phyloP scores from a whole-genome alignment of 768 basidiomycete species.

The Suillus sp. region DNA sequence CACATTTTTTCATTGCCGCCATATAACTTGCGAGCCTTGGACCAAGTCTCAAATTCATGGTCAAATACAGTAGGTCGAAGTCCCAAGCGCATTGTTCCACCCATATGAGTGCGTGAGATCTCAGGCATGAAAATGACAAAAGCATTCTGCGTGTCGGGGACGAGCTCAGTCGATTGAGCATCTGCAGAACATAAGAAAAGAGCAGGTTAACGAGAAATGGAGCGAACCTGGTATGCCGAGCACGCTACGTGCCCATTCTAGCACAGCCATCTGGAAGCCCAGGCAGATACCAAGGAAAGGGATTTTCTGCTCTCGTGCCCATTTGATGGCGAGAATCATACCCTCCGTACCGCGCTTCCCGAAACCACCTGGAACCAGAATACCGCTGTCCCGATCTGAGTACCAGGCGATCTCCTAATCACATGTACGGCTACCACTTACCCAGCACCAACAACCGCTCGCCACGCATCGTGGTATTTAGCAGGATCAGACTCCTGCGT shows the following conservation, averaged over 20 bases:
- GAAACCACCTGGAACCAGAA: conserved; percentile 97
- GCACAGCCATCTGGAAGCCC: conserved; percentile 95
- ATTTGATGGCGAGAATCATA: conserved; percentile 98
- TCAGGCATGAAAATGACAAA: conserved; percentile 98
- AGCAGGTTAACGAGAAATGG: neutral
- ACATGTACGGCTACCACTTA: conserved; percentile 37
- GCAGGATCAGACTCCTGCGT: conserved; percentile 80
- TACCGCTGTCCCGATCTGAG: conserved; percentile 58
- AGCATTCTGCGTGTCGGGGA: conserved; percentile 59
- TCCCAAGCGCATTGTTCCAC: conserved; percentile 99
- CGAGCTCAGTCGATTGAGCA: conserved; percentile 87
- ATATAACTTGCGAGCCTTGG: conserved; percentile 76
- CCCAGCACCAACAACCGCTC: conserved; percentile 87
- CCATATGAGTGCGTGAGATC: conserved; percentile 96
- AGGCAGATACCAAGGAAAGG: conserved; percentile 97
- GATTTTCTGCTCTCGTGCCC: conserved; percentile 91
- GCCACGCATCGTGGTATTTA: conserved; percentile 95
- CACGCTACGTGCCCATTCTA: conserved; percentile 92
- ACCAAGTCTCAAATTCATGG: conserved; percentile 66
- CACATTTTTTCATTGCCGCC: conserved; percentile 81
- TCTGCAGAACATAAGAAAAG: conserved; percentile 43
- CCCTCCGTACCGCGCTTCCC: conserved; percentile 93
- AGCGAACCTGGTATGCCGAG: conserved; percentile 64
- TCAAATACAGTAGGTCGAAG: conserved; percentile 94
- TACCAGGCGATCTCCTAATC: conserved; percentile 10